Evolutionary conservation across 2,329 filamentous ascomycete genomes (phyloP), one percentile per base, ranked within the genome.

Genomic region (Aureobasidium lini): DNA sequence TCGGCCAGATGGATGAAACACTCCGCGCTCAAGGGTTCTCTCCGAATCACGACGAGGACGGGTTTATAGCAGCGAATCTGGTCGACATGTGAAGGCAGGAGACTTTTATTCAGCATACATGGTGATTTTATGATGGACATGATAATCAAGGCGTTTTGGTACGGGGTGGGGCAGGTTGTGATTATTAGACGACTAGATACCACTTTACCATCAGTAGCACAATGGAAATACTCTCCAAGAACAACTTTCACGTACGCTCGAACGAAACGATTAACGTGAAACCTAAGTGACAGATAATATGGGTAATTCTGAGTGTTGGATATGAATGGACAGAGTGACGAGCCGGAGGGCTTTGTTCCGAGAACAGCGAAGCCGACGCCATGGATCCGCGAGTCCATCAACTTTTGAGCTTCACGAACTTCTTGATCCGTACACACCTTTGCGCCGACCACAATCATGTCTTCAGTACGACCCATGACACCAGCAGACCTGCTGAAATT

Each of bases 401-500:
- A 18, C 37, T 13, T 40, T 29, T 23, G 36, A 52, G 48, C 48
- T 52, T 52, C 7, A 39, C 48, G 8, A 50, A 16, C 28, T 15
- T 16, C 28, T n/a, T 9, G 10, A 40, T 40, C 39, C 6, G 11
- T 18, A 18, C 4, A 0, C 44, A 47, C 23, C 44, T 40, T 40
- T 52, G 48, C 48, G 36, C 48, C 48, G 43, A 57, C n/a, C 34
- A 57, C 16, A 28, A 61, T 6, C 28, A 95, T 95, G 90, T 87
- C 88, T 59, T 89, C 88, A 58, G 89, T 97, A 70, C 87, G 92
- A 56, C 85, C 89, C 66, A 96, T 97, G 79, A 84, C 83, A 62
- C 87, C 90, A 2, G 81, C 84, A 66, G 94, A 99, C 73, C 81
- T 97, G 63, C 85, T 96, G 75, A 87, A 86, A 66, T 87, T 97